Evolutionary conservation across 306 rosid genomes (phyloP).

Genomic region (Lathyrus oleraceus): DNA sequence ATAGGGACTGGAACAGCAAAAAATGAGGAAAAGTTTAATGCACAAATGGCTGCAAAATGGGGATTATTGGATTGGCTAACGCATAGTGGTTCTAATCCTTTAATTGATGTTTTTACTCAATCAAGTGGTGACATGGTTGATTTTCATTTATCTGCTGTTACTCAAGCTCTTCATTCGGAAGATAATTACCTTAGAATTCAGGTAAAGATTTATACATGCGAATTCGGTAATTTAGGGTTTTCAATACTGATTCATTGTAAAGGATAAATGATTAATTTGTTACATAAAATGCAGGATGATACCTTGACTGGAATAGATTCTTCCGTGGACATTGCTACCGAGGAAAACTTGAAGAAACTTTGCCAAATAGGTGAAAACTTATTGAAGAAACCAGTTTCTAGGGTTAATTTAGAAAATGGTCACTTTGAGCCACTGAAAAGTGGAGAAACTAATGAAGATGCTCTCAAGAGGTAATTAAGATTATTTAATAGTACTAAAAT

Average conservation of each 20-base stretch:
- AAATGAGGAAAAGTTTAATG: conserved; percentile 36
- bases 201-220: conserved; percentile 24
- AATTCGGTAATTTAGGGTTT: neutral
- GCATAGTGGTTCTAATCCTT: conserved; percentile 32
- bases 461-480: conserved; percentile 45
- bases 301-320: conserved; percentile 38
- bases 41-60: conserved; percentile 42
- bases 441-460: conserved; percentile 47
- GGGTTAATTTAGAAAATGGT: conserved; percentile 49
- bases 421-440: conserved; percentile 19
- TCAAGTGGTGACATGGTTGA: conserved; percentile 52
- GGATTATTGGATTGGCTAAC: conserved; percentile 47
- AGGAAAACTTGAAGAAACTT: conserved; percentile 41
- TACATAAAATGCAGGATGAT: conserved; percentile 44
- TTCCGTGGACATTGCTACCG: conserved; percentile 46
- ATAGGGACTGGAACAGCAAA: conserved; percentile 49
- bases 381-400: conserved; percentile 45
- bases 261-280: neutral
- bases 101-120: conserved; percentile 45
- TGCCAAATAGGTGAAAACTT: conserved; percentile 31
- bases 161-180: conserved; percentile 47
- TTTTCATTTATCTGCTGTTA: conserved; percentile 41
- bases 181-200: conserved; percentile 48
- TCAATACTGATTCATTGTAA: too few relatives aligned
- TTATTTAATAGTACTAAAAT: neutral